Conservation (phyloP, 208 protist species). For the Crithidia fasciculata region DNA sequence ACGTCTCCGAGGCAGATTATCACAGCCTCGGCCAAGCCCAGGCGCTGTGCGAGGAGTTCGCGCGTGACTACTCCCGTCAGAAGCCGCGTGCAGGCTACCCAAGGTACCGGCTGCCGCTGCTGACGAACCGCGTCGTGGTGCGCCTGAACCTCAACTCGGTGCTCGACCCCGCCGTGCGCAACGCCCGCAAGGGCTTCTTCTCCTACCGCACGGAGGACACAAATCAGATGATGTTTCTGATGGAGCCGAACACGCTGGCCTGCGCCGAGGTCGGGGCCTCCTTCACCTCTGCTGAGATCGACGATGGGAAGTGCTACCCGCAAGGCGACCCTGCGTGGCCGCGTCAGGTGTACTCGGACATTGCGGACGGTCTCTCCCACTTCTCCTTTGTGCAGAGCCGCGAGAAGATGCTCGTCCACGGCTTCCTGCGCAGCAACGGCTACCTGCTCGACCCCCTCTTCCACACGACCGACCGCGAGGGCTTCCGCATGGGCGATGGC, state of each 20-base stretch:
- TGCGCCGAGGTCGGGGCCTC: slow-evolving; percentile 59
- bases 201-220: slow-evolving; percentile 63
- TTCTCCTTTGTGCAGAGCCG: slow-evolving; percentile 49
- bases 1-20: slow-evolving; percentile 68
- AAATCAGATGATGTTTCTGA: slow-evolving; percentile 52
- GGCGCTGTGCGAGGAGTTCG: slow-evolving; percentile 67
- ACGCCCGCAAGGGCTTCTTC: slow-evolving; percentile 51
- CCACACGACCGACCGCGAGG: slow-evolving; percentile 50
- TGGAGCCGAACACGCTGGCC: slow-evolving; percentile 64
- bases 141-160: slow-evolving; percentile 41
- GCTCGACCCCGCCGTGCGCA: slow-evolving; percentile 25
- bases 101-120: slow-evolving; percentile 30
- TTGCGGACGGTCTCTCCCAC: slow-evolving; percentile 82
- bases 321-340: slow-evolving; percentile 28
- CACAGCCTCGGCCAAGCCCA: slow-evolving; percentile 62
- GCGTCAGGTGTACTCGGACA: slow-evolving; percentile 37
- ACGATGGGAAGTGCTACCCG: slow-evolving; percentile 31
- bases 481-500: slow-evolving; percentile 67
- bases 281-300: slow-evolving; percentile 43
- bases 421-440: slow-evolving; percentile 52
- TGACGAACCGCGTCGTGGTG: slow-evolving; percentile 54
- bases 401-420: slow-evolving; percentile 44
- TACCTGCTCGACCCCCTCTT: slow-evolving; percentile 72
- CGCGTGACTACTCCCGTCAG: slow-evolving; percentile 46
- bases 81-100: slow-evolving; percentile 1